Conservation (phyloP, 1,284 basidiomycete genomes). For the Moniliophthora roreri region DNA sequence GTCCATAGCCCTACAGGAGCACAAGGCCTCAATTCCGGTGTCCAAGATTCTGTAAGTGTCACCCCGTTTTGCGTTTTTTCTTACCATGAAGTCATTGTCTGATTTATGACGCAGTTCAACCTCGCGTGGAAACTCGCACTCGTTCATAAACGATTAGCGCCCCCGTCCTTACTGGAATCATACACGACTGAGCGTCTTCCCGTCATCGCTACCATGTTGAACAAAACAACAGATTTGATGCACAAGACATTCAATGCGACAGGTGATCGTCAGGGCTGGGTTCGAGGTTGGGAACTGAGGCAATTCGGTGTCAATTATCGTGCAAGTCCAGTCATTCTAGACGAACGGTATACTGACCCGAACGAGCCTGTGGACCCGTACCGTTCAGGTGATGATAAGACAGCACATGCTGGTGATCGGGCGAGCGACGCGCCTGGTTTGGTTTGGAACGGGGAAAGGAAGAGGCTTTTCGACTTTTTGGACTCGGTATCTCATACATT, state of each 20-base stretch:
- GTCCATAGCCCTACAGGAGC: constrained; percentile 33
- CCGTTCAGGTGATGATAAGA: constrained; percentile 14
- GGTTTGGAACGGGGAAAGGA: constrained; percentile 7
- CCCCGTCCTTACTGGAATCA: constrained; percentile 29
- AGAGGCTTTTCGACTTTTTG: constrained; percentile 13
- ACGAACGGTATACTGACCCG: constrained; percentile 7
- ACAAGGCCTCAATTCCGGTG: constrained; percentile 38
- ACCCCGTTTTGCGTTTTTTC: background rate
- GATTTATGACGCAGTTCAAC: constrained; percentile 28
- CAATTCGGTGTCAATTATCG: constrained; percentile 33
- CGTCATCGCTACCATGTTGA: constrained; percentile 36
- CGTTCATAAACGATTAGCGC: constrained; percentile 32
- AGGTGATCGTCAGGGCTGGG: constrained; percentile 3
- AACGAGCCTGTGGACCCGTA: constrained; percentile 18
- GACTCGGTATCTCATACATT: constrained; percentile 11
- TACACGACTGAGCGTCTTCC: constrained; percentile 37
- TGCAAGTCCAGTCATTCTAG: constrained; percentile 24
- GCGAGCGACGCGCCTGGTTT: constrained; percentile 30
- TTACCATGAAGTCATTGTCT: background rate
- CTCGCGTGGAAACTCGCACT: constrained; percentile 41
- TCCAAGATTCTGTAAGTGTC: constrained; percentile 37
- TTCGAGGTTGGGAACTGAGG: constrained; percentile 12
- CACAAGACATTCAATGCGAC: constrained; percentile 10
- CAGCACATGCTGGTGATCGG: constrained; percentile 27
- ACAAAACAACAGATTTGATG: constrained; percentile 21